Base-by-base conservation (phyloP, 1,284 basidiomycete genomes). In the Salmacisia buchloeana region DNA sequence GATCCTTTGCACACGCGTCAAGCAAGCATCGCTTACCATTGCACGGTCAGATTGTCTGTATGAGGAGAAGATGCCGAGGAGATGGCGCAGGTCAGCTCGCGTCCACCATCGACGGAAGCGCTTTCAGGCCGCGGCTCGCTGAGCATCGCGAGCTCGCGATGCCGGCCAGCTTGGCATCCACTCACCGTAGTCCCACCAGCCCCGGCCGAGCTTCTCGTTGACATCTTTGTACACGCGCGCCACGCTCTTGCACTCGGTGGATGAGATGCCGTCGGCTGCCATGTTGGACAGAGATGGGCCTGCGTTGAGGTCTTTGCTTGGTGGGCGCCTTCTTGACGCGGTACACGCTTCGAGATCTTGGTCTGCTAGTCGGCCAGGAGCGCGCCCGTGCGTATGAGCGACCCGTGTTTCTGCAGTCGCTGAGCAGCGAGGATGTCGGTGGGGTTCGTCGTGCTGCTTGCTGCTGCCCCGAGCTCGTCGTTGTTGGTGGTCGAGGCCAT, bases 101-200 rank as follows among this genome's bases (percentile, higher is more conserved):
- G 21, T 21, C 25, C 15, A n/a, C 18, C 15, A 18, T 25, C 9
- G 18, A 21, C 9, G n/a, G 12, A 46, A 27, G 25, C 45, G 2
- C 12, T 9, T 46, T 9, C 45, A 25, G 18, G 25, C 18, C 18
- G 25, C 12, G 45, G 10, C 9, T n/a, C 23, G 15, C n/a, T 10
- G 15, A 33, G 12, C 46, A 52, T 13, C 31, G 27, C 23, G 25
- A 6, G 46, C 31, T 29, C 23, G 2, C 2, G 31, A n/a, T 21
- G 25, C n/a, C 23, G 25, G 18, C 45, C 15, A 12, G 10, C n/a
- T 9, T 10, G 1, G 45, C 15, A 9, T 36, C 41, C 18, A 74
- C 83, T 67, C 70, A 84, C 84, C 85, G 76, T 86, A 86, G 71
- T 86, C 85, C 84, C 84, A 86, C 85, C 84, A 86, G 33, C 80